Evolutionary conservation across 2,329 filamentous ascomycete species (phyloP), one percentile per base, ranked within the genome.

Genomic region (Ascochyta fabae): DNA sequence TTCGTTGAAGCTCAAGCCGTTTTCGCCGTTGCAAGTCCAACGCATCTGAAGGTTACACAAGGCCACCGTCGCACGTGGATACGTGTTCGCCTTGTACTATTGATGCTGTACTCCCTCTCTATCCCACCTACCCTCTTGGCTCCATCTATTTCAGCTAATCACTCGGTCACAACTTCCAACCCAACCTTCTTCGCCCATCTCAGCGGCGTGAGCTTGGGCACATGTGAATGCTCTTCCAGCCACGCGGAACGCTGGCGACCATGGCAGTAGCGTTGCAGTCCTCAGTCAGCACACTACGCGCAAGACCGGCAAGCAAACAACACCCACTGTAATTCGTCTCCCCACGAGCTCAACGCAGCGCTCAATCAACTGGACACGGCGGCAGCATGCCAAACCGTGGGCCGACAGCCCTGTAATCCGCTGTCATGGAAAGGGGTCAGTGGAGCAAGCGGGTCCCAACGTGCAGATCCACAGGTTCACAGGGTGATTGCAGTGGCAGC

Each of bases 401-500:
- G 48, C 45, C 54, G 2, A 34, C 29, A 16, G 43, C 48, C 43
- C 44, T 57, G 40, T 24, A 23, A 40, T 52, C 48, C 39, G 44
- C 33, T 41, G 39, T 41, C 27, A 45, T 48, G 34, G 44, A 45
- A 57, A 45, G 39, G 48, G 39, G 48, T 51, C 31, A 16, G 53
- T 44, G 38, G 42, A 46, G 36, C 36, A 36, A 9, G 39, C 44
- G 51, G 39, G 29, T 44, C 53, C 15, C 24, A 43, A 39, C 38
- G 34, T 39, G 43, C 38, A 43, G 47, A 47, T 51, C 53, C 53
- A 56, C 47, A 51, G 38, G 53, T 56, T 56, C 53, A 40, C 31
- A 26, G 27, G 31, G 13, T 51, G 53, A 56, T 50, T 51, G 29
- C 48, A 51, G 48, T 50, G 47, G 43, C 52, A 55, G 29, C 36